These are phyloP conservation scores for Aspergillus quadricinctus DNA, from an alignment of 2,329 filamentous ascomycete genomes.

Conservation along the genomic window DNA sequence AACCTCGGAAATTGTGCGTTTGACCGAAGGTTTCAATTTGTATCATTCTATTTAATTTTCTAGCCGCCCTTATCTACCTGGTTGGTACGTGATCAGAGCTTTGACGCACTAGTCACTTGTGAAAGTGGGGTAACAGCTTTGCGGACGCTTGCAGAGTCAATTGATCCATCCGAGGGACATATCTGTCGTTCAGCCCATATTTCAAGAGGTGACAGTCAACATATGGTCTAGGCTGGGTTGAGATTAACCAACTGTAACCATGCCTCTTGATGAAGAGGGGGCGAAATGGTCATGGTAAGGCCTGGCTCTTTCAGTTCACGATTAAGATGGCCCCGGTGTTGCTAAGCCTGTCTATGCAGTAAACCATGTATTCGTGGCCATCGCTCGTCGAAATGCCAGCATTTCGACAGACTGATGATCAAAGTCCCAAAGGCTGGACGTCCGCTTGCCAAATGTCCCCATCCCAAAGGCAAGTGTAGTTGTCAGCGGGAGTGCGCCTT, in stretches of 20 bases:
- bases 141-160: background rate
- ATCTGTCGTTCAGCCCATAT: background rate
- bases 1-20: background rate
- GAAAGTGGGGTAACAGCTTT: background rate
- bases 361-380: conserved; percentile 48
- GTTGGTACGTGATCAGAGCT: background rate
- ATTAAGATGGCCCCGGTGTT: background rate
- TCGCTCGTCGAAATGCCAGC: conserved; percentile 47
- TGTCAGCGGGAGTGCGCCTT: conserved; percentile 41
- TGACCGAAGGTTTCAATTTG: background rate
- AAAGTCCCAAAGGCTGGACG: conserved; percentile 47
- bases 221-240: background rate
- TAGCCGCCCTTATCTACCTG: background rate
- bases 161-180: background rate
- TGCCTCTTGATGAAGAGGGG: conserved; percentile 44
- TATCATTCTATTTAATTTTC: background rate
- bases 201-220: background rate
- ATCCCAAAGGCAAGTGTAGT: conserved; percentile 40
- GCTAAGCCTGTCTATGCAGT: conserved; percentile 19
- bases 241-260: conserved; percentile 15
- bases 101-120: background rate
- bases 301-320: background rate
- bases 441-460: conserved; percentile 45
- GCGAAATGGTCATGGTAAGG: conserved; percentile 45
- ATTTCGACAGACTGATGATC: conserved; percentile 47